A percentile compares a stretch with the other conserved stretches of the same genome.
These are phyloP conservation scores for Globisporangium irregulare DNA, from an alignment of 352 stramenopile genomes.

Conservation along the genomic window DNA sequence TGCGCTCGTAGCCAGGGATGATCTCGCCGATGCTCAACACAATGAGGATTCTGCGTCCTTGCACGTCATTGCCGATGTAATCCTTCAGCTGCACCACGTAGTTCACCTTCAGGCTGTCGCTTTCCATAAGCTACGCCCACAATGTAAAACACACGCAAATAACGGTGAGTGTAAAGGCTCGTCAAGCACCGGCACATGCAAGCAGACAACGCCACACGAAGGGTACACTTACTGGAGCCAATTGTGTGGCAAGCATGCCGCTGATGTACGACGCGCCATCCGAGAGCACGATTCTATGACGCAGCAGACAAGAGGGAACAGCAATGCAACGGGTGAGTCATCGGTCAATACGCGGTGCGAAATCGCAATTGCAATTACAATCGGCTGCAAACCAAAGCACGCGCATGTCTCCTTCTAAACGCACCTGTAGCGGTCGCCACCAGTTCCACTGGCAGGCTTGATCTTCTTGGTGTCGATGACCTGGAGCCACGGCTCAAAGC, in stretches of 20 bases:
- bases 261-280: constrained; percentile 81
- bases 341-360: background rate
- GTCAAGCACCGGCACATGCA: background rate
- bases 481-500: constrained; percentile 86
- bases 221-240: constrained; percentile 50
- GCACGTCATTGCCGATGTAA: constrained; percentile 80
- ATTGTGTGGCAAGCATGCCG: constrained; percentile 83
- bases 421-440: constrained; percentile 74
- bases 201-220: too few relatives aligned
- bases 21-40: constrained; percentile 82
- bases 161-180: background rate
- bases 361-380: background rate
- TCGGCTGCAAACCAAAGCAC: background rate
- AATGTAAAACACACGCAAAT: background rate
- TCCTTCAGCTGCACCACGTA: constrained; percentile 86
- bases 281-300: constrained; percentile 66
- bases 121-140: constrained; percentile 67
- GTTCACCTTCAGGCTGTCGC: constrained; percentile 75
- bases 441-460: constrained; percentile 67
- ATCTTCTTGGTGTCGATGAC: constrained; percentile 89
- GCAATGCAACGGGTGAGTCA: background rate
- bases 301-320: background rate
- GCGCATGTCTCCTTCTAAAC: background rate
- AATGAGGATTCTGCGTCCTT: constrained; percentile 83
- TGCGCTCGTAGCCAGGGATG: constrained; percentile 66